Evolutionary conservation across 768 basidiomycete genomes (phyloP), one percentile per base, ranked within the genome.

Genomic region (Hortiboletus campestris): DNA sequence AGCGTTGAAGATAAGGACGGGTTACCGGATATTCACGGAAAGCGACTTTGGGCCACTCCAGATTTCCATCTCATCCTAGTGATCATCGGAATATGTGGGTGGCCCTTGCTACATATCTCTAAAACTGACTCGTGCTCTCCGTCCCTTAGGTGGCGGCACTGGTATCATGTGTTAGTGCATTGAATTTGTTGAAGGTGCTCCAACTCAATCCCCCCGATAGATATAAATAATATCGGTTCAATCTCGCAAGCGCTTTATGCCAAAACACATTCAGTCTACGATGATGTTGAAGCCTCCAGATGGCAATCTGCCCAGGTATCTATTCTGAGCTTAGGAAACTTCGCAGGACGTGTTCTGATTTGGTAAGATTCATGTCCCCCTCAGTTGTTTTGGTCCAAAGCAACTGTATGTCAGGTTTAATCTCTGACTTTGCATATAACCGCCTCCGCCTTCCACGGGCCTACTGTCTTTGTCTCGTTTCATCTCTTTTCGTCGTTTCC

Each of bases 251-350:
- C 78, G 0, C 74, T 89, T 28, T 87, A 84, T 60, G 80, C 84
- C 4, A 76, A 84, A 51, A 80, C 79, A 7, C 79, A 85, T 44
- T 71, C 80, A 0, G 65, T 76, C 3, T 93, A 89, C 64, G 84
- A 92, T 61, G 82, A 83, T n/a, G 66, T 80, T 0, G 80, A 81
- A 58, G 85, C 89, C 0, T 78, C 85, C 1, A 78, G 80, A 49
- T 88, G 85, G 83, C 94, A 97, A 74, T 84, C 90, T 0, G 76
- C 82, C 4, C 93, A 97, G 63, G 94, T 97, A 1, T 91, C 92
- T 0, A 77, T 82, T 6, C 79, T 95, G 59, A 92, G 89, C 63
- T 55, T 95, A 22, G 86, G 84, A 72, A 97, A 93, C 67, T 96
- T 86, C 53, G 62, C 78, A 2, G 93, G 93, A 1, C 83, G 94